Percentiles rank a stretch among this genome's conserved stretches.
Conservation (phyloP, 2,329 filamentous ascomycete genomes). For the Verticillium tricorpus region DNA sequence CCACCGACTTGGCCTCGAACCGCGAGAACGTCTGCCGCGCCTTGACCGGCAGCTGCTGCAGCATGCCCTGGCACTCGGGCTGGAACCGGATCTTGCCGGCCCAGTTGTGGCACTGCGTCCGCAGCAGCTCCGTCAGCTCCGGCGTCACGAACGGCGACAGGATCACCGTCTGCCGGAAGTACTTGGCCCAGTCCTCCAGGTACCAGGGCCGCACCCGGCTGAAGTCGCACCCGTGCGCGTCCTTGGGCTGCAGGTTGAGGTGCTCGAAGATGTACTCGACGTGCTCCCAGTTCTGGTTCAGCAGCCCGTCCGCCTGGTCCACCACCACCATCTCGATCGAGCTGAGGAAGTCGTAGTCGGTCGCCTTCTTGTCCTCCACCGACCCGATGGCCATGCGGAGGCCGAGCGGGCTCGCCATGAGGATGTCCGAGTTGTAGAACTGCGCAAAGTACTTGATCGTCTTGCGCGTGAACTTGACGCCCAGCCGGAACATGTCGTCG, state of each 20-base stretch:
- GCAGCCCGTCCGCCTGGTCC: slow-evolving; percentile 86
- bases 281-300: slow-evolving; percentile 99
- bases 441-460: slow-evolving; percentile 91
- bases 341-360: slow-evolving; percentile 85
- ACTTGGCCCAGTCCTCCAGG: slow-evolving; percentile 76
- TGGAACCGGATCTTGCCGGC: slow-evolving; percentile 73
- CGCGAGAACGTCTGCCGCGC: slow-evolving; percentile 86
- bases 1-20: slow-evolving; percentile 67
- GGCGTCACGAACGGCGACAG: slow-evolving; percentile 82
- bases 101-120: slow-evolving; percentile 73
- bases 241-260: slow-evolving; percentile 84
- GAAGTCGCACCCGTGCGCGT: slow-evolving; percentile 90
- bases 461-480: slow-evolving; percentile 95
- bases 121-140: slow-evolving; percentile 77
- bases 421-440: slow-evolving; percentile 95
- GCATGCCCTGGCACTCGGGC: slow-evolving; percentile 63
- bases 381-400: slow-evolving; percentile 87
- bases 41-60: slow-evolving; percentile 67
- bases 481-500: slow-evolving; percentile 93
- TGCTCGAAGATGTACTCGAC: slow-evolving; percentile 88
- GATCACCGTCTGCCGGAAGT: slow-evolving; percentile 81
- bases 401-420: slow-evolving; percentile 85
- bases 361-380: slow-evolving; percentile 55
- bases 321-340: slow-evolving; percentile 88
- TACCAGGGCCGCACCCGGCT: slow-evolving; percentile 88